These are phyloP conservation scores for Naegleria gruberi DNA, from an alignment of 208 protist genomes.

Conservation along the genomic window DNA sequence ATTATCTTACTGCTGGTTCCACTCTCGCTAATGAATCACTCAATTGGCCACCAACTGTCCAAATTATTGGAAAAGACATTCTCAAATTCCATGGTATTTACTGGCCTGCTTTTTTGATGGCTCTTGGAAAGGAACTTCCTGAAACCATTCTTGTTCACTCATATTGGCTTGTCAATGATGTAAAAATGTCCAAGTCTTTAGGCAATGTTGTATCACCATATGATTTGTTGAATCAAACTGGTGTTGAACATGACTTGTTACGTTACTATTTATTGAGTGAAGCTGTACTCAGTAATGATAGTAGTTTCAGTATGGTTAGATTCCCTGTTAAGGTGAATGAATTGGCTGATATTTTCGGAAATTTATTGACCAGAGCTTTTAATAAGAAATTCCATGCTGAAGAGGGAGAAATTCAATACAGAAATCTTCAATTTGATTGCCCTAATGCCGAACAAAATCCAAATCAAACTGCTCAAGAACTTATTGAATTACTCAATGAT, in stretches of 20 bases:
- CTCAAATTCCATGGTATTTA: conserved; percentile 97
- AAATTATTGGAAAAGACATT: conserved; percentile 98
- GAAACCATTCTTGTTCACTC: conserved; percentile 78
- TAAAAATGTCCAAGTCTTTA: conserved; percentile 94
- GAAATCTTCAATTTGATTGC: not conserved
- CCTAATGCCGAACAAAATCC: not conserved
- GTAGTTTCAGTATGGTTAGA: not conserved
- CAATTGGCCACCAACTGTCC: conserved; percentile 68
- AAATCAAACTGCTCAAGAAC: not conserved
- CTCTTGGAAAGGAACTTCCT: conserved; percentile 78
- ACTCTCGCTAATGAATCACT: conserved; percentile 15
- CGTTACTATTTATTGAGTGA: conserved; percentile 15
- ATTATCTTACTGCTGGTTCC: conserved; percentile 89
- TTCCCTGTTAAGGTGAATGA: not conserved
- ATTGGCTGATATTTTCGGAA: conserved; percentile 8
- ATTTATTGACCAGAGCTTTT: not conserved
- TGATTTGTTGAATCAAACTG: conserved; percentile 64
- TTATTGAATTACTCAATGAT: not conserved
- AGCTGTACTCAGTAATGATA: not conserved
- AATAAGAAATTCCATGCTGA: not conserved
- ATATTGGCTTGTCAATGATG: conserved; percentile 86
- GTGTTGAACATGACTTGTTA: conserved; percentile 17
- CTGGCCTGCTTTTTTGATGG: conserved; percentile 97
- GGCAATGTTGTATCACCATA: conserved; percentile 92
- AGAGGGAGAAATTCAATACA: not conserved